Conservation (phyloP, 1,284 basidiomycete species). For the Coniophora puteana region DNA sequence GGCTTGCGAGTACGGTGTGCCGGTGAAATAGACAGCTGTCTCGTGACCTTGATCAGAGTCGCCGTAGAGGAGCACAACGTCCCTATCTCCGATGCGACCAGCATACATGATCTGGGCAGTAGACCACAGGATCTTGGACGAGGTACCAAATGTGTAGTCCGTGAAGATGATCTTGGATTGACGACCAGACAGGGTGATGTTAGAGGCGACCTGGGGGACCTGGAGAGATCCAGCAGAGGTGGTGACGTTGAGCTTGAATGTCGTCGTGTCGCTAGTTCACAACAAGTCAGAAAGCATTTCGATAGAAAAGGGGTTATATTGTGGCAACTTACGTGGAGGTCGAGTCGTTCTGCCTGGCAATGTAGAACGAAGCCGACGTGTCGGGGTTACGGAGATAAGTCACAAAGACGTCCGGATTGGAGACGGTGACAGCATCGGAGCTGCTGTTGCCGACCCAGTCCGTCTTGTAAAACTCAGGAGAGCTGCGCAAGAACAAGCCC, state of each 20-base stretch:
- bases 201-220: slow-evolving; percentile 47
- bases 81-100: slow-evolving; percentile 59
- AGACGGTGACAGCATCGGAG: slow-evolving; percentile 44
- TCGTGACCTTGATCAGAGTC: slow-evolving; percentile 59
- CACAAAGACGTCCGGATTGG: slow-evolving; percentile 50
- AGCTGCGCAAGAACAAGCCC: slow-evolving; percentile 70
- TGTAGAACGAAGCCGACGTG: slow-evolving; percentile 60
- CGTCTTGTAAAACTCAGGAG: slow-evolving; percentile 74
- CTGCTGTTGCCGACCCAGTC: slow-evolving; percentile 64
- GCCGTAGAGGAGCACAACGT: slow-evolving; percentile 69
- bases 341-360: slow-evolving; percentile 64
- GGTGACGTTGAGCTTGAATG: slow-evolving; percentile 55
- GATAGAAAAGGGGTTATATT: not conserved
- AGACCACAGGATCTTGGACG: slow-evolving; percentile 53
- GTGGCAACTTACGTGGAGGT: slow-evolving; percentile 63
- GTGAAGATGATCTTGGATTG: slow-evolving; percentile 69
- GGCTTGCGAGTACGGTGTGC: slow-evolving; percentile 36
- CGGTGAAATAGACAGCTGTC: slow-evolving; percentile 42
- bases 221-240: slow-evolving; percentile 47
- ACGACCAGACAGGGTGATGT: slow-evolving; percentile 62
- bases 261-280: slow-evolving; percentile 45
- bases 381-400: slow-evolving; percentile 69
- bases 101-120: slow-evolving; percentile 69
- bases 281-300: slow-evolving; percentile 2
- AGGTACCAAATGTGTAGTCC: slow-evolving; percentile 65